Evolutionary conservation across 108 stramenopile genomes (phyloP).

Genomic region (Cyclostephanos invisitatus): DNA sequence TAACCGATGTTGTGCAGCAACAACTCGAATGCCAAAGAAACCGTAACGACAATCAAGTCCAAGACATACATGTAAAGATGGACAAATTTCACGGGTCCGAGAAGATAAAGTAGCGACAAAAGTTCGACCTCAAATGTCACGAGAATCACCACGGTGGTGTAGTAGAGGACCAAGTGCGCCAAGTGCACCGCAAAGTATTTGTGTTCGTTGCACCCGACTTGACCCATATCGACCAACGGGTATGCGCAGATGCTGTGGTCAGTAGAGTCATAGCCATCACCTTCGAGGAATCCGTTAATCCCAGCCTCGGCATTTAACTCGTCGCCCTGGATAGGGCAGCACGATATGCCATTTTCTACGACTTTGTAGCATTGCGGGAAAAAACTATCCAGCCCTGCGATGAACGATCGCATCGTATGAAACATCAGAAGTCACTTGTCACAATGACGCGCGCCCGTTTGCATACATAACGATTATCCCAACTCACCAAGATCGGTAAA

Average conservation of each 20-base stretch:
- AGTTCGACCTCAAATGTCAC: conserved; percentile 30
- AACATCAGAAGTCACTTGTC: not conserved
- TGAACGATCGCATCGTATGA: not conserved
- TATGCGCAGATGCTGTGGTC: not conserved
- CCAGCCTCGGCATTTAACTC: not conserved
- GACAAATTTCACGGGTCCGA: conserved; percentile 29
- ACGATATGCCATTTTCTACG: conserved; percentile 32
- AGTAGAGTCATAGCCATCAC: not conserved
- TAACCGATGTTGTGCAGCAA: conserved; percentile 11
- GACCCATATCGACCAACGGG: conserved; percentile 17
- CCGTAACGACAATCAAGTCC: conserved; percentile 39
- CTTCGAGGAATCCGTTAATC: not conserved
- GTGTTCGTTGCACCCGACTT: conserved; percentile 32
- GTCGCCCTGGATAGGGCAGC: conserved; percentile 24
- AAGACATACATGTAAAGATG: conserved; percentile 23
- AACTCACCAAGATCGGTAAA: conserved; percentile 35
- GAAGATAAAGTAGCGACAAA: conserved; percentile 16
- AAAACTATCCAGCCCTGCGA: conserved; percentile 23
- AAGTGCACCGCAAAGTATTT: conserved; percentile 28
- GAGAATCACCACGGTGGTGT: conserved; percentile 22
- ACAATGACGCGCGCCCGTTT: not conserved
- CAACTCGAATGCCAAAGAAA: conserved; percentile 34
- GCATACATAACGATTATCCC: not conserved
- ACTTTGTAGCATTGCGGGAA: conserved; percentile 22
- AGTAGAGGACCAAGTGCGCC: conserved; percentile 23